Evolutionary conservation across 1,284 basidiomycete species (phyloP), one percentile per base, ranked within the genome.

Genomic region (Ganoderma resinaceum): DNA sequence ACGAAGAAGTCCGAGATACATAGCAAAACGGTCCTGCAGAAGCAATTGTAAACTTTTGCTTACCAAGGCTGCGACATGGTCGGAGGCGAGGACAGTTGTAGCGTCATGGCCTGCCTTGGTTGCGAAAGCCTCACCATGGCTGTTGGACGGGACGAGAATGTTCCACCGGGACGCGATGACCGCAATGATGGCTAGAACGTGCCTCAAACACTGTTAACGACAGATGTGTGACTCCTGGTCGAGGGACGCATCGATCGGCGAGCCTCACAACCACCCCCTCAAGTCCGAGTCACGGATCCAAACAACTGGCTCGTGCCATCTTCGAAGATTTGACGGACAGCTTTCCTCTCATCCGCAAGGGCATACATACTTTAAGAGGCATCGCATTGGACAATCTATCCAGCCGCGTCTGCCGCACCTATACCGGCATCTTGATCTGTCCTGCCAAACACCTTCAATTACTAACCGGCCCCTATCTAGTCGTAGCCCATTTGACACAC

Each of bases 31-130:
- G 31, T 31, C 52, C 29, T 33, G 29, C 52, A 55, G 31, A 55
- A 33, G 52, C 29, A 29, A 55, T 20, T 33, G 52, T 33, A 55
- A 60, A 42, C 23, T 11, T 29, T 43, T 60, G 65, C 65, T 66
- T 59, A 66, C 65, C 61, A 67, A 58, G 33, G 53, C 7, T 37
- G 66, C 61, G 61, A 60, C 26, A 29, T 18, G 11, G 33, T 40
- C 66, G 61, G 57, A 58, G 2, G 57, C 23, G 18, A 67, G 55
- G 29, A 52, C 38, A 43, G 38, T 26, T 18, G 38, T 63, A 37
- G 52, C 62, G 52, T 63, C 62, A 63, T 63, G 3, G 46, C 61
- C 33, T 33, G 62, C 20, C 26, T 5, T n/a, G 33, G 33, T 46
- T 26, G 43, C 31, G 46, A 55, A 33, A 62, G n/a, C 33, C 61